Evolutionary conservation across 805 yeast genomes (phyloP), one percentile per base, ranked within the genome.

Genomic region (Myxozyma geophila): DNA sequence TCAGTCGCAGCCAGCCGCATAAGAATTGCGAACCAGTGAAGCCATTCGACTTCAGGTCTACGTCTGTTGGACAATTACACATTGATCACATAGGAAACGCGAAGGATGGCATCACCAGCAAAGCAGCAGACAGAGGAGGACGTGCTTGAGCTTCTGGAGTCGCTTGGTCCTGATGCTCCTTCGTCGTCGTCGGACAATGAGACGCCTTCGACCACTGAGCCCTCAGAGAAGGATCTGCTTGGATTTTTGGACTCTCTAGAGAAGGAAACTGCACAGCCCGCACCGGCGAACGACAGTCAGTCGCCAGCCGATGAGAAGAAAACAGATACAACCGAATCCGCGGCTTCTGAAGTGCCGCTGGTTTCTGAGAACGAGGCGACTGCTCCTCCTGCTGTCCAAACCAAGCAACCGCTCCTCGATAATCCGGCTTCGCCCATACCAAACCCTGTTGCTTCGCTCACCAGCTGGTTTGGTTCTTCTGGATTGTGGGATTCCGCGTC

Each of bases 171-270:
- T 17, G 63, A 64, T n/a, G 58, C 44, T 58, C 61, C 64, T 47
- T 35, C 62, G 5, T 40, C 66, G 23, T 33, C 59, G 1, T 19
- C 52, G 9, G 59, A 37, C 33, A 46, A 41, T 23, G 61, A 48
- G 36, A 39, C 59, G n/a, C 54, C 54, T 2, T 39, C 46, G 7
- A 44, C 60, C 7, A 15, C 60, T 12, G 68, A 61, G 40, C 62
- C 64, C 8, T 54, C 59, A 4, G 76, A 78, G 54, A 78, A 78
- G n/a, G 81, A 79, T 41, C 71, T 79, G 37, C 72, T 78, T 62
- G 82, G 79, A 7, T 78, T 79, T 55, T 68, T 79, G 37, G 82
- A 79, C 64, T 76, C 79, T 55, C 69, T 79, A 37, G 70, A 79
- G 41, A 74, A 70, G 58, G 71, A 71, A 9, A 60, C 63, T 21